phyloP scores from a whole-genome alignment of 2,329 filamentous ascomycete genomes.

The Sporothrix mexicana region DNA sequence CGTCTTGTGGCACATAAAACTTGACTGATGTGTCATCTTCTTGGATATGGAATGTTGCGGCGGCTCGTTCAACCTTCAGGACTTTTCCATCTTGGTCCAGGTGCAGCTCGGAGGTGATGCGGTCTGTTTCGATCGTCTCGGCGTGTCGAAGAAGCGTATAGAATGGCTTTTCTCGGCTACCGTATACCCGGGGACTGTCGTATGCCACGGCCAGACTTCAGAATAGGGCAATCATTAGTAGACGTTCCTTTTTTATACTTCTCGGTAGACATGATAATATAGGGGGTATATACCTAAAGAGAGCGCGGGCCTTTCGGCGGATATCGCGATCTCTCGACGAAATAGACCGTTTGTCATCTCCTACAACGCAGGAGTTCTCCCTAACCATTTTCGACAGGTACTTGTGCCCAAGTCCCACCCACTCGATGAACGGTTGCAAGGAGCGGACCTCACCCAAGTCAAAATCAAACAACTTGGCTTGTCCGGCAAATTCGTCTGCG shows the following conservation, averaged over 20 bases:
- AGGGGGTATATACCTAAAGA: slow-evolving; percentile 43
- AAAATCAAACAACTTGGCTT: slow-evolving; percentile 47
- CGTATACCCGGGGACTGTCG: slow-evolving; percentile 8
- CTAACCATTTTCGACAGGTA: slow-evolving; percentile 44
- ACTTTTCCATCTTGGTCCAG: slow-evolving; percentile 42
- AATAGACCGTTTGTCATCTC: slow-evolving; percentile 36
- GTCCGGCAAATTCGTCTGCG: slow-evolving; percentile 40
- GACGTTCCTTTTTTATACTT: background rate
- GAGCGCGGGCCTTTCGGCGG: slow-evolving; percentile 42
- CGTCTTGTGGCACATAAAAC: slow-evolving; percentile 45
- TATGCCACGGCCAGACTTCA: slow-evolving; percentile 36
- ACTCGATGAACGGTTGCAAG: slow-evolving; percentile 45
- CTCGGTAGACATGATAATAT: background rate
- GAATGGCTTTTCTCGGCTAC: slow-evolving; percentile 32
- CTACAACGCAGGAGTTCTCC: slow-evolving; percentile 44
- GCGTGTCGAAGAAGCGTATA: slow-evolving; percentile 40
- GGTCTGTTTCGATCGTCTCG: slow-evolving; percentile 43
- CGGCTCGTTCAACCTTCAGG: background rate
- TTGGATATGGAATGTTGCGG: slow-evolving; percentile 19
- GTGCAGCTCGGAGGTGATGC: slow-evolving; percentile 42
- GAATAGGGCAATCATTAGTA: background rate
- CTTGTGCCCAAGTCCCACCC: slow-evolving; percentile 42
- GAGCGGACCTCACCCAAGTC: slow-evolving; percentile 43
- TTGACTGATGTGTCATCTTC: slow-evolving; percentile 37
- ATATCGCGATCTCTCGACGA: slow-evolving; percentile 41